Percentiles rank a stretch among this genome's conserved stretches.
These are phyloP conservation scores for Melanogaster broomeanus DNA, from an alignment of 768 basidiomycete species.

Conservation along the genomic window DNA sequence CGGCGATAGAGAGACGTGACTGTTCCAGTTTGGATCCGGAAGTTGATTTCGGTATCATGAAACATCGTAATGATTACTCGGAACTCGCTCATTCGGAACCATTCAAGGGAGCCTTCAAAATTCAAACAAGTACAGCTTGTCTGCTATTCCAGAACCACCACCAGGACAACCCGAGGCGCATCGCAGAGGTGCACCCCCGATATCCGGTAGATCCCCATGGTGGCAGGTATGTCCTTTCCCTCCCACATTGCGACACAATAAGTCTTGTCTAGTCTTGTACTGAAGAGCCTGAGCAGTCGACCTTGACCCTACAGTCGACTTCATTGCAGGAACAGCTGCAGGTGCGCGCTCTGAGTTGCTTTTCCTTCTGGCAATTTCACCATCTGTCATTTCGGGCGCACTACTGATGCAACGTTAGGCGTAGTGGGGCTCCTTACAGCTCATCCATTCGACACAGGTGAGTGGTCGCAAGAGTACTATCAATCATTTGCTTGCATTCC, in stretches of 20 bases:
- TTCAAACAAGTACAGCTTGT: neutral
- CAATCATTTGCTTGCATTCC: neutral
- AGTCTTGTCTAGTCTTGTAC: neutral
- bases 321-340: constrained; percentile 75
- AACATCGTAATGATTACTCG: neutral
- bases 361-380: neutral
- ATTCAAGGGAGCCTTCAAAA: neutral
- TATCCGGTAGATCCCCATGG: constrained; percentile 6
- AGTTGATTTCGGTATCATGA: neutral
- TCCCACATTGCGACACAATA: too few relatives aligned
- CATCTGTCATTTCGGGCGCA: neutral
- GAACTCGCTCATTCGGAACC: neutral
- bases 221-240: constrained; percentile 16
- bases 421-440: constrained; percentile 68
- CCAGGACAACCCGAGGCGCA: neutral
- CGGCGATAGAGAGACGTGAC: too few relatives aligned
- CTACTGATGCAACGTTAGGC: constrained; percentile 34
- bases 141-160: neutral
- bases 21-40: neutral
- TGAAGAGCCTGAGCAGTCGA: constrained; percentile 17
- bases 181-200: neutral
- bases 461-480: constrained; percentile 6
- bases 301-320: constrained; percentile 70
- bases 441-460: constrained; percentile 77
- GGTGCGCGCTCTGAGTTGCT: constrained; percentile 31